Evolutionary conservation across 2,329 filamentous ascomycete genomes (phyloP), one percentile per base, ranked within the genome.

Genomic region (Hymenoscyphus scutula): DNA sequence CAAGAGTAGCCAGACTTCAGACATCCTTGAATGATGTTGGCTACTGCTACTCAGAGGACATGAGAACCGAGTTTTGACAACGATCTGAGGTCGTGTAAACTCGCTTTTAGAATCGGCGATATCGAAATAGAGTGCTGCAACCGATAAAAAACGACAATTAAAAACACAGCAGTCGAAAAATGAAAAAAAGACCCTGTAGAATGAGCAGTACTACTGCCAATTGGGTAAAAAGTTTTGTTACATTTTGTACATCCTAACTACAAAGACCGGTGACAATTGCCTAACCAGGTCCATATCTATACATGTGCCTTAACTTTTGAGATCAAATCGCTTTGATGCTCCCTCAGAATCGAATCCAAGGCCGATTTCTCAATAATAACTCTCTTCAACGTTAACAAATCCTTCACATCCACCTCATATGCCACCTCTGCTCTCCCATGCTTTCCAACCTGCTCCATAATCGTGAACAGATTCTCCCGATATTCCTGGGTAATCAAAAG

Each of bases 361-460:
- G 94, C 94, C 51, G 80, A 78, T 75, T 89, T 86, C 83, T 99
- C 95, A 71, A 99, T 86, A 64, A 99, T 87, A 64, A 99, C 80
- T 72, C 92, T 87, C 60, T 90, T 90, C 60, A 89, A 87, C 79
- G 95, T 91, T 68, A 99, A 78, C 67, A 99, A 77, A 75, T 98
- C 91, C 84, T 98, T 99, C 66, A 99, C 92, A 77, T 98, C 95
- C 38, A 99, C 91, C 66, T 96, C 89, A n/a, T 83, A 79, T 63
- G 89, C 80, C 62, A 85, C 83, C 69, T 92, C 79, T 8, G 89
- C 88, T 61, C 86, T 84, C 23, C 90, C 91, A 65, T 92, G 84
- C 71, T 84, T 79, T 8, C 83, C 84, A 65, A 88, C 77, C 63
- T 84, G 78, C 58, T 84, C 82, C 73, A 97, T 80, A 37, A 88